A percentile compares a stretch with the other conserved stretches of the same genome.
phyloP scores from a whole-genome alignment of 2,329 filamentous ascomycete species.

The Trichoderma semiorbis region DNA sequence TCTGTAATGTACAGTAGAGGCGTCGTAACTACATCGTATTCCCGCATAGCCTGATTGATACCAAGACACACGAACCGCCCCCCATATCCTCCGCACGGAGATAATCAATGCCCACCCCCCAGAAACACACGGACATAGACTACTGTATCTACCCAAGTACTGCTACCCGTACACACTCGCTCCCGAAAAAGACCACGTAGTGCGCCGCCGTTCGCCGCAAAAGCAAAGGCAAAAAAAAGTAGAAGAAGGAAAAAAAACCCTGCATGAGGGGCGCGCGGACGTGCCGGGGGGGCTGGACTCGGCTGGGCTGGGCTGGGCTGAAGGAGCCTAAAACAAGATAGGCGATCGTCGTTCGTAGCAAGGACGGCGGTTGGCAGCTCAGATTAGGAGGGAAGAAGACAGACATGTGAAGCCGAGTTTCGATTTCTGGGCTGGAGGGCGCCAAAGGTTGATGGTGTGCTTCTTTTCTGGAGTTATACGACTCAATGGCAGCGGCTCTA shows the following conservation, averaged over 20 bases:
- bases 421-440: background rate
- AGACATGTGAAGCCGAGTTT: background rate
- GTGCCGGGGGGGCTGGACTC: slow-evolving; percentile 2
- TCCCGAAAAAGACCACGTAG: slow-evolving; percentile 9
- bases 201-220: background rate
- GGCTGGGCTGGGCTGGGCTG: slow-evolving; percentile 2
- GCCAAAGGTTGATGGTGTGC: background rate
- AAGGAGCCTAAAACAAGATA: slow-evolving; percentile 7
- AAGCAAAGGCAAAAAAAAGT: background rate
- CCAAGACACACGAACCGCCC: background rate
- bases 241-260: background rate
- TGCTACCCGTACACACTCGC: background rate
- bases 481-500: background rate
- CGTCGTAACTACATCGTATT: background rate
- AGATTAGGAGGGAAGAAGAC: background rate
- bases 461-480: background rate
- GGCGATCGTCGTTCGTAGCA: background rate
- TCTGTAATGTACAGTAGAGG: background rate
- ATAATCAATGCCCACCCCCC: background rate
- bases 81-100: background rate
- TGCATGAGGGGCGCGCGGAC: background rate
- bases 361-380: background rate
- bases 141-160: background rate
- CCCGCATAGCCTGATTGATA: background rate
- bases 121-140: background rate